phyloP scores from a whole-genome alignment of 1,139 yeast species.

The Saccharomycopsis hybrid region DNA sequence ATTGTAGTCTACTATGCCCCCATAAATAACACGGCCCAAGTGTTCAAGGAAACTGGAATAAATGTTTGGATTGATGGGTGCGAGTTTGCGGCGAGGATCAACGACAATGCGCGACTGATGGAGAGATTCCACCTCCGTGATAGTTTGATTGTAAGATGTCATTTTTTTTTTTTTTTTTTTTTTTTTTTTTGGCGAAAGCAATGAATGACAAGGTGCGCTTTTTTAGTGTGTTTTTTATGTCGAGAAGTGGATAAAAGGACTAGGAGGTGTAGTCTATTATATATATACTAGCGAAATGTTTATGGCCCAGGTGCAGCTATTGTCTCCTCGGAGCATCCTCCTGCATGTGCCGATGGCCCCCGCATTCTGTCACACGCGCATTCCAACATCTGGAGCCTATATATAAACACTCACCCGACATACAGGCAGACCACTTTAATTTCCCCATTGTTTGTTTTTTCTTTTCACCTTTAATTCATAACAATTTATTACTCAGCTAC shows the following conservation, averaged over 20 bases:
- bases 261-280: neutral
- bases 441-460: neutral
- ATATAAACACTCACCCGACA: too few relatives aligned
- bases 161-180: constrained; percentile 1
- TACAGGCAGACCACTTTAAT: too few relatives aligned
- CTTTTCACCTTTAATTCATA: neutral
- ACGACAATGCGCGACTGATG: constrained; percentile 22
- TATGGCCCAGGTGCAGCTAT: too few relatives aligned
- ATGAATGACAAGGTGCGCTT: neutral
- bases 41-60: constrained; percentile 33
- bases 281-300: too few relatives aligned
- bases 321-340: too few relatives aligned
- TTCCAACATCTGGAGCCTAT: too few relatives aligned
- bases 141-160: constrained; percentile 20
- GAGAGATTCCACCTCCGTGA: constrained; percentile 19
- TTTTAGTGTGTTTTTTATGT: too few relatives aligned
- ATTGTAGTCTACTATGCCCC: constrained; percentile 32
- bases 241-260: neutral
- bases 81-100: constrained; percentile 25
- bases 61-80: constrained; percentile 28
- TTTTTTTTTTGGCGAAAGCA: neutral
- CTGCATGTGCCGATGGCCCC: too few relatives aligned
- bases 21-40: constrained; percentile 33
- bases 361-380: too few relatives aligned
- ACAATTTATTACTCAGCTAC: neutral